These are phyloP conservation scores for Nyctanthes arbortristis DNA, from an alignment of 257 asterid genomes.

Conservation along the genomic window DNA sequence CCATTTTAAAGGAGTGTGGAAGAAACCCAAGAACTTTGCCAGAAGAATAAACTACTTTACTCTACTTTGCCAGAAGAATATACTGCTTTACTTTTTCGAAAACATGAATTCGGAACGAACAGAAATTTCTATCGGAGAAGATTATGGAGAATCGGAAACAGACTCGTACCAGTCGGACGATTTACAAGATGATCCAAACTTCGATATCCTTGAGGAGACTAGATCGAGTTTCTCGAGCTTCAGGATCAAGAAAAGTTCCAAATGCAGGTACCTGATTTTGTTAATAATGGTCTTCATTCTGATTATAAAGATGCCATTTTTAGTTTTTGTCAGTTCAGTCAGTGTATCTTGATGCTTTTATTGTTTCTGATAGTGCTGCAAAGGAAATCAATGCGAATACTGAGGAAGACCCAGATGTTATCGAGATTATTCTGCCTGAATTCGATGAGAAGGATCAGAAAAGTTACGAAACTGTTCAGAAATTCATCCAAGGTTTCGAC, in stretches of 20 bases:
- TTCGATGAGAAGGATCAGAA: constrained; percentile 53
- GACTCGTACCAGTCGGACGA: constrained; percentile 51
- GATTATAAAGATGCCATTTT: neutral
- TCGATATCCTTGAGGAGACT: constrained; percentile 50
- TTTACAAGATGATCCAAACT: constrained; percentile 54
- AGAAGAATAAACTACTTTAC: too few species aligned
- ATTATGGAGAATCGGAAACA: constrained; percentile 32
- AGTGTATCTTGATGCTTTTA: neutral
- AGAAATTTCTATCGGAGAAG: constrained; percentile 26
- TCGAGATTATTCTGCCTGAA: constrained; percentile 22
- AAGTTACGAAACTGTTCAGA: constrained; percentile 45
- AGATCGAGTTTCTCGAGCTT: constrained; percentile 50
- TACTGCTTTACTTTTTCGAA: neutral
- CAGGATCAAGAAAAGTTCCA: constrained; percentile 39
- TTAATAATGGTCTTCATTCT: neutral
- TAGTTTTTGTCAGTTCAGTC: neutral
- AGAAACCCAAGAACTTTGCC: constrained; percentile 5
- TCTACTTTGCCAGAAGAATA: neutral
- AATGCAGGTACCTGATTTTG: constrained; percentile 27
- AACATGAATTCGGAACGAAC: constrained; percentile 22
- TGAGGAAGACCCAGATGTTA: constrained; percentile 31
- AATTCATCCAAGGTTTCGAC: constrained; percentile 51
- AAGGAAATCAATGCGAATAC: constrained; percentile 27
- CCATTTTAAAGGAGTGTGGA: too few species aligned
- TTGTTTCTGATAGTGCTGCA: constrained; percentile 24